Evolutionary conservation across 129 eudicot species (phyloP).

Genomic region (Ambrosia artemisiifolia): DNA sequence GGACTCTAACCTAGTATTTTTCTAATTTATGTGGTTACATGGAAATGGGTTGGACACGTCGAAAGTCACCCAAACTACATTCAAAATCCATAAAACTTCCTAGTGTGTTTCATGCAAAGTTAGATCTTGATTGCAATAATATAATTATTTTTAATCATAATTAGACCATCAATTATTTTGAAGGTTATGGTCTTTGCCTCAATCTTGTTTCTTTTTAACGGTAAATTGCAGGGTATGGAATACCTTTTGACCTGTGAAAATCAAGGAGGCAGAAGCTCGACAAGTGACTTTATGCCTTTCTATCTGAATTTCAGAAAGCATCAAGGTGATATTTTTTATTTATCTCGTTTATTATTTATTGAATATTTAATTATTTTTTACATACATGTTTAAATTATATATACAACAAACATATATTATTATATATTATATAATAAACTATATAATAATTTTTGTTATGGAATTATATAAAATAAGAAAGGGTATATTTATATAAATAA

Average conservation of each 20-base stretch:
- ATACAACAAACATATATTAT: too few relatives aligned
- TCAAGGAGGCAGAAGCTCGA: conserved; percentile 71
- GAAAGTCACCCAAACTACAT: background rate
- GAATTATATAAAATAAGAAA: too few relatives aligned
- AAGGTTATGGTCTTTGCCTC: background rate
- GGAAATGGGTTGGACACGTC: too few relatives aligned
- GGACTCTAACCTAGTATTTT: too few relatives aligned
- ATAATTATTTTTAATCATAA: background rate
- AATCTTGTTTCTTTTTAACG: conserved; percentile 9
- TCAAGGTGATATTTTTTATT: conserved; percentile 52
- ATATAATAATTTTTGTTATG: too few relatives aligned
- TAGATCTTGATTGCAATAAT: background rate
- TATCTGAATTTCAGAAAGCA: conserved; percentile 80
- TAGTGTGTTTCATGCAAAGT: background rate
- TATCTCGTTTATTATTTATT: too few relatives aligned
- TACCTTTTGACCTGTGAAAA: conserved; percentile 62
- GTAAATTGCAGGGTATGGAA: conserved; percentile 66
- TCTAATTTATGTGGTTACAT: background rate
- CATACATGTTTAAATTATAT: background rate
- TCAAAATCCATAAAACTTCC: background rate
- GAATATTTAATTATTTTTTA: background rate
- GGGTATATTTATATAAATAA: too few relatives aligned
- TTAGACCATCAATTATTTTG: background rate
- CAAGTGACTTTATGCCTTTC: conserved; percentile 44
- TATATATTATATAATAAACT: too few relatives aligned